Percentiles rank a stretch among this genome's conserved stretches.
Conservation (phyloP, 441 rosid species). For the Corymbia citriodora region DNA sequence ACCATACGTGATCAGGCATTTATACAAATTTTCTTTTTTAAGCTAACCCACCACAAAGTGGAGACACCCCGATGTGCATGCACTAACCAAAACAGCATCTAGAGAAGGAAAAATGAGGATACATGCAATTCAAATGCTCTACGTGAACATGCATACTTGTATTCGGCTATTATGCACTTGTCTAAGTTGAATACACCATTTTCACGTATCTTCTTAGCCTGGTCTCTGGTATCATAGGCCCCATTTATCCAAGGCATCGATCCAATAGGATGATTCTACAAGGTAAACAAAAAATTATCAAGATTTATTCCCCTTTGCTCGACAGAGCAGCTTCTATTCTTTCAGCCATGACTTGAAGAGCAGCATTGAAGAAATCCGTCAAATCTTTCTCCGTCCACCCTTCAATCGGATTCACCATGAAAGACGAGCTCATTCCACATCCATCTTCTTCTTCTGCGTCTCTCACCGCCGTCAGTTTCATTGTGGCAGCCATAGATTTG, state of each 20-base stretch:
- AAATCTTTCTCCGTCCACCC: slow-evolving; percentile 37
- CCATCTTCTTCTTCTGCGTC: slow-evolving; percentile 16
- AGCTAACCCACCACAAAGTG: background rate
- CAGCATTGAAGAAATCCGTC: slow-evolving; percentile 26
- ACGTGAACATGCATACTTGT: background rate
- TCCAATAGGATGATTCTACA: background rate
- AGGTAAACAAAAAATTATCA: background rate
- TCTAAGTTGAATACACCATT: background rate
- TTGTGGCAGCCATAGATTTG: slow-evolving; percentile 18
- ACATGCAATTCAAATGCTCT: background rate
- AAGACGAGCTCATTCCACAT: slow-evolving; percentile 33
- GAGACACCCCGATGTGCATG: background rate
- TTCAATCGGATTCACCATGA: slow-evolving; percentile 35
- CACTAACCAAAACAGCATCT: background rate
- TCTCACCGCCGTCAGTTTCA: background rate
- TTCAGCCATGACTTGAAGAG: slow-evolving; percentile 33
- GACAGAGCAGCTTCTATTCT: slow-evolving; percentile 27
- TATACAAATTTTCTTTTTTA: background rate
- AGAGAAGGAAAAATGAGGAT: background rate
- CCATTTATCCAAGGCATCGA: background rate
- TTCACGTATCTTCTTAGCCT: background rate
- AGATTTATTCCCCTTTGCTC: background rate
- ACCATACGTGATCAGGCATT: too few species aligned
- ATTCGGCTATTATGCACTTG: background rate
- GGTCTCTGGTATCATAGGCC: background rate